Evolutionary conservation across 2,329 filamentous ascomycete genomes (phyloP).

Genomic region (Zarea fungicola): DNA sequence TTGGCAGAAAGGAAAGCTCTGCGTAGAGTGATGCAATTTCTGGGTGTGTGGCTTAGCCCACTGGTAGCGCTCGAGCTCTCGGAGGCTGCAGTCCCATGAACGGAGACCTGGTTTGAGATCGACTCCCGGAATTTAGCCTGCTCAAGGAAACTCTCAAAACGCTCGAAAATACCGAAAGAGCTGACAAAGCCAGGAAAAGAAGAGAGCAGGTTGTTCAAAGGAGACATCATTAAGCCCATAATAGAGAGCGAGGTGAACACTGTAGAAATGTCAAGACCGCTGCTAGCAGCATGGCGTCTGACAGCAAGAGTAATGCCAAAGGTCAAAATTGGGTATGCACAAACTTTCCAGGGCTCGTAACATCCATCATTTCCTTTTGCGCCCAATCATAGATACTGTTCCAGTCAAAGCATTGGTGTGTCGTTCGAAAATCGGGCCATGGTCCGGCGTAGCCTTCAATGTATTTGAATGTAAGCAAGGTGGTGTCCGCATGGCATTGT

Average conservation of each 20-base stretch:
- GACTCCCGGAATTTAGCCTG: background rate
- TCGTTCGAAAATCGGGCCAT: too few relatives aligned
- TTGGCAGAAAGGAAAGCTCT: slow-evolving; percentile 7
- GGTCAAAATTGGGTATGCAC: slow-evolving; percentile 18
- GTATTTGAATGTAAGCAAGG: too few relatives aligned
- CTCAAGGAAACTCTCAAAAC: slow-evolving; percentile 18
- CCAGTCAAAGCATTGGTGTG: too few relatives aligned
- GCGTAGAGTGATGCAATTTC: background rate
- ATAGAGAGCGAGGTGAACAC: slow-evolving; percentile 23
- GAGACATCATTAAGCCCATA: slow-evolving; percentile 19
- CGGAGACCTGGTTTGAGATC: background rate
- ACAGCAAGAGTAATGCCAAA: slow-evolving; percentile 20
- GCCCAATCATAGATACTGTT: too few relatives aligned
- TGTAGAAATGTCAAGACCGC: slow-evolving; percentile 6
- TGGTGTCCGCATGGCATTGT: too few relatives aligned
- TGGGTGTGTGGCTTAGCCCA: background rate
- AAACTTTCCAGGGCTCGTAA: too few relatives aligned
- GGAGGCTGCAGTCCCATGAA: background rate
- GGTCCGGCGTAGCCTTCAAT: too few relatives aligned
- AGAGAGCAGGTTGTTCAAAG: slow-evolving; percentile 18
- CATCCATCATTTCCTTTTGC: too few relatives aligned
- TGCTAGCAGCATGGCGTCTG: background rate
- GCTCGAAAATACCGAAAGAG: slow-evolving; percentile 21
- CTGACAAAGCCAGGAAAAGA: slow-evolving; percentile 19
- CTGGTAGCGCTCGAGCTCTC: background rate